phyloP scores from a whole-genome alignment of 306 rosid genomes.

The Casuarina glauca region DNA sequence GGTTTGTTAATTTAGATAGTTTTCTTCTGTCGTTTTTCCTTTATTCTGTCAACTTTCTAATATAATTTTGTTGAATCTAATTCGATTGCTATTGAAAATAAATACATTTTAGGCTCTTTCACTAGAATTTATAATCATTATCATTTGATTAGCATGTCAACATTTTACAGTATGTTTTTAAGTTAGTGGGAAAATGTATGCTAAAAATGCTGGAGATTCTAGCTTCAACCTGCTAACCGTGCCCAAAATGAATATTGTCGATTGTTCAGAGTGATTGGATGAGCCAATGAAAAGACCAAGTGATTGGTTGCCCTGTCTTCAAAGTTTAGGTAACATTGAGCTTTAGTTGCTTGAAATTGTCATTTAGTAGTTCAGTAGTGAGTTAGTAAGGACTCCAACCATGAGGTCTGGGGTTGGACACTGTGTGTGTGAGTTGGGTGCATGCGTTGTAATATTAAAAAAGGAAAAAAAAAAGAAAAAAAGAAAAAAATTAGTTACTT shows the following conservation, averaged over 20 bases:
- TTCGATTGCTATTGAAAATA: background rate
- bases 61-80: background rate
- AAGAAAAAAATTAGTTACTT: no score
- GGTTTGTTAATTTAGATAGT: constrained; percentile 51
- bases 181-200: no score
- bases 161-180: background rate
- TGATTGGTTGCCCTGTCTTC: constrained; percentile 9
- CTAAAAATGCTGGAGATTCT: background rate
- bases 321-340: no score
- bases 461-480: no score
- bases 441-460: no score
- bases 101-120: background rate
- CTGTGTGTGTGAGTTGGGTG: no score
- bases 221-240: constrained; percentile 4
- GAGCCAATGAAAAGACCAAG: constrained; percentile 11
- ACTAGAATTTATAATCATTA: background rate
- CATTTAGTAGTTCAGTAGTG: no score
- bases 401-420: no score
- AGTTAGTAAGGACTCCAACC: no score
- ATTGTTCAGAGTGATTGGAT: constrained; percentile 11
- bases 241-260: background rate
- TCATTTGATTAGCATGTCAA: background rate
- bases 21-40: constrained; percentile 1
- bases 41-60: background rate
- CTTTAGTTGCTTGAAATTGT: no score